Percentiles rank a stretch among this genome's conserved stretches.
Conservation (phyloP, 116 monocot species). For the Dioscorea cayenensis region DNA sequence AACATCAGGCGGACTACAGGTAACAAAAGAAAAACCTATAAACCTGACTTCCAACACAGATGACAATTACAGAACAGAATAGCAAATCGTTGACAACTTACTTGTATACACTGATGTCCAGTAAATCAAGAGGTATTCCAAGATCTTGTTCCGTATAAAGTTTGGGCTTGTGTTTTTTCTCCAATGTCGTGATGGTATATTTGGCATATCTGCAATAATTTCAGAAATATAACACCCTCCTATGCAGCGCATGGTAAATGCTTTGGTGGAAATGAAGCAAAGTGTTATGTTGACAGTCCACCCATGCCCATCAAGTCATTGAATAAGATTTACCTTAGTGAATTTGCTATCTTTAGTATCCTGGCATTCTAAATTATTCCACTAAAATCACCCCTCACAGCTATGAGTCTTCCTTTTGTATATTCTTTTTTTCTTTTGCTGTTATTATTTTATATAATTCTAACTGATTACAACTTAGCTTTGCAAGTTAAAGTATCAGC, state of each 20-base stretch:
- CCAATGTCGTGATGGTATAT: conserved; percentile 77
- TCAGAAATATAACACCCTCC: not conserved
- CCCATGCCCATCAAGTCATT: too few species aligned
- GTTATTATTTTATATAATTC: too few species aligned
- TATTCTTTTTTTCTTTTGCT: too few species aligned
- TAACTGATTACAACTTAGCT: too few species aligned
- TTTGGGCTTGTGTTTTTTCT: conserved; percentile 83
- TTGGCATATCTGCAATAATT: conserved; percentile 66
- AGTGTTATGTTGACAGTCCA: too few species aligned
- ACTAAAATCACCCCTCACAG: too few species aligned
- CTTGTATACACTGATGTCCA: conserved; percentile 89
- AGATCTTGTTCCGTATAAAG: conserved; percentile 83
- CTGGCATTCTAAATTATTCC: too few species aligned
- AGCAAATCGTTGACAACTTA: conserved; percentile 21
- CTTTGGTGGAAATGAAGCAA: too few species aligned
- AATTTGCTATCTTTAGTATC: too few species aligned
- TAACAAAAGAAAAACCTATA: not conserved
- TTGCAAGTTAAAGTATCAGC: too few species aligned
- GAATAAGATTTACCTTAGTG: too few species aligned
- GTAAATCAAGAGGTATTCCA: conserved; percentile 94
- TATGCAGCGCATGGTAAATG: not conserved
- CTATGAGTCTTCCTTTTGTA: too few species aligned
- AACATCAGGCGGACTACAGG: conserved; percentile 43
- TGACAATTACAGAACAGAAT: not conserved
- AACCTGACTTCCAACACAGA: not conserved